These are phyloP conservation scores for Aspergillus versicolor DNA, from an alignment of 2,329 filamentous ascomycete genomes.

Conservation along the genomic window DNA sequence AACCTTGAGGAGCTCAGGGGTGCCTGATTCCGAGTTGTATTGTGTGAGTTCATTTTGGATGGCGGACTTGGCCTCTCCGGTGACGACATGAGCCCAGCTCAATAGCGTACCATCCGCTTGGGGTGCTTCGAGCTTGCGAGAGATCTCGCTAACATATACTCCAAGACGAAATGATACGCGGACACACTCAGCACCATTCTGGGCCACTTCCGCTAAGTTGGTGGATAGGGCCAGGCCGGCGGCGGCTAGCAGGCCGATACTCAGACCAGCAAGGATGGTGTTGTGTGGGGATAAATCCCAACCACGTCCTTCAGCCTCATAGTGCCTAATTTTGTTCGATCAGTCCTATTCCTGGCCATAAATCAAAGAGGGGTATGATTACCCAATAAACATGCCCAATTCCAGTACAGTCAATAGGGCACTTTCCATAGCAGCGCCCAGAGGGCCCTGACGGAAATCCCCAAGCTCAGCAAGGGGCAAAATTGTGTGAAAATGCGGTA, in stretches of 20 bases:
- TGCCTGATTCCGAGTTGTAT: slow-evolving; percentile 5
- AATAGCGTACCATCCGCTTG: slow-evolving; percentile 19
- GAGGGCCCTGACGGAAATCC: slow-evolving; percentile 39
- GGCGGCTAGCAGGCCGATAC: slow-evolving; percentile 47
- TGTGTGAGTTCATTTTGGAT: slow-evolving; percentile 12
- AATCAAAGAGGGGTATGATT: slow-evolving; percentile 1
- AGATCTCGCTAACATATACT: slow-evolving; percentile 5
- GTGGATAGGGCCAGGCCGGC: slow-evolving; percentile 45
- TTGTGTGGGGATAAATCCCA: slow-evolving; percentile 23
- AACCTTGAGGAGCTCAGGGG: slow-evolving; percentile 20
- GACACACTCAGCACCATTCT: slow-evolving; percentile 44
- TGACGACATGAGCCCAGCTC: slow-evolving; percentile 16
- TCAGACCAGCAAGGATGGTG: slow-evolving; percentile 41
- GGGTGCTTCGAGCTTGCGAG: slow-evolving; percentile 38
- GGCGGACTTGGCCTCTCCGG: slow-evolving; percentile 1
- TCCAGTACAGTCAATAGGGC: slow-evolving; percentile 43
- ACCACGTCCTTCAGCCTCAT: slow-evolving; percentile 26
- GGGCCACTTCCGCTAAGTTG: slow-evolving; percentile 40
- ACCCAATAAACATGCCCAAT: slow-evolving; percentile 48
- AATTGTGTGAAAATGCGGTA: slow-evolving; percentile 22
- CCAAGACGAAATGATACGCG: slow-evolving; percentile 50
- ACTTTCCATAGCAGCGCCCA: slow-evolving; percentile 49
- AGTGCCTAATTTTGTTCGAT: slow-evolving; percentile 20
- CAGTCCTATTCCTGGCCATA: neutral
- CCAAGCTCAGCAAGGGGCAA: slow-evolving; percentile 10